Percentiles rank a stretch among this genome's conserved stretches.
These are phyloP conservation scores for Rhodotorula sp. DNA, from an alignment of 1,284 basidiomycete genomes.

Conservation along the genomic window DNA sequence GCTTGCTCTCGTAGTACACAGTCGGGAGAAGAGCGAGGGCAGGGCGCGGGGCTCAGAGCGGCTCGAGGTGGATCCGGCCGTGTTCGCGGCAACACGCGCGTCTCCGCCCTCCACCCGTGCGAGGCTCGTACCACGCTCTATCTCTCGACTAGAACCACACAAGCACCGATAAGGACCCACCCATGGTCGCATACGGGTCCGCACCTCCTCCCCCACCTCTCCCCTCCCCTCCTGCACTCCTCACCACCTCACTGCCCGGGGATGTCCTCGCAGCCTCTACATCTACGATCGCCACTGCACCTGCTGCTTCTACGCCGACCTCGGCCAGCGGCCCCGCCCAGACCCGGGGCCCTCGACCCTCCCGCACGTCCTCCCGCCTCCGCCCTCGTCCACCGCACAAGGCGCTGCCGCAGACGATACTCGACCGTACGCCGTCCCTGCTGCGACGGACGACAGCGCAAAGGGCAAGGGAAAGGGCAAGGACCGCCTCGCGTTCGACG, in stretches of 20 bases:
- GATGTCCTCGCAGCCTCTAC: constrained; percentile 65
- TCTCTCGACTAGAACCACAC: not conserved
- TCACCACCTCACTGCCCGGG: no score
- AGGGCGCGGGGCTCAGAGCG: no score
- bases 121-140: no score
- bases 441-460: constrained; percentile 50
- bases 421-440: constrained; percentile 63
- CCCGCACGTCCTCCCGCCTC: constrained; percentile 62
- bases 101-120: not conserved
- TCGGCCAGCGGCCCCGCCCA: constrained; percentile 1
- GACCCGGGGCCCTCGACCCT: constrained; percentile 62
- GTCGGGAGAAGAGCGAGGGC: not conserved
- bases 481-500: constrained; percentile 79
- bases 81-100: not conserved
- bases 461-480: constrained; percentile 26
- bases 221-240: not conserved
- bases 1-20: not conserved
- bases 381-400: not conserved
- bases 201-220: not conserved
- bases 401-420: not conserved
- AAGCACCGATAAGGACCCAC: no score
- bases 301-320: constrained; percentile 30
- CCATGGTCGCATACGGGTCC: constrained; percentile 43
- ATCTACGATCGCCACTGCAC: constrained; percentile 69
- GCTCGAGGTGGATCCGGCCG: not conserved